Conservation (phyloP, 495 filamentous ascomycete genomes). For the Xylaria palmicola region DNA sequence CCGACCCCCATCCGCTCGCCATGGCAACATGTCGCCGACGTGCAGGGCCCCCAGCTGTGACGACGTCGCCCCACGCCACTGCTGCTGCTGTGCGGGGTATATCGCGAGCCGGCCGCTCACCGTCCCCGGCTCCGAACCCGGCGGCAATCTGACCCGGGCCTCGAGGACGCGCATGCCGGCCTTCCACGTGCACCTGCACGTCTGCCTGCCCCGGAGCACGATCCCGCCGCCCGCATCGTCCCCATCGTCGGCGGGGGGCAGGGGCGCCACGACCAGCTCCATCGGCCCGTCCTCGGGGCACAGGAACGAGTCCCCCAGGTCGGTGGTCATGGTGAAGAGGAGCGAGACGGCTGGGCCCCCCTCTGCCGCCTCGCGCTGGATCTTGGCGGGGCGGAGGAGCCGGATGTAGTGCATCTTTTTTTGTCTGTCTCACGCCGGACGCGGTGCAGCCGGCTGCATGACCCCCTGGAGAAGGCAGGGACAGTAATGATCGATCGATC, state of each 20-base stretch:
- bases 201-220: neutral
- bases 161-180: conserved; percentile 45
- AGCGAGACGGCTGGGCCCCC: conserved; percentile 39
- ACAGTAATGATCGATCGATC: too few relatives aligned
- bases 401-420: conserved; percentile 75
- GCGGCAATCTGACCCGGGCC: conserved; percentile 31
- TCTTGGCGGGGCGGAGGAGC: conserved; percentile 64
- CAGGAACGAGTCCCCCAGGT: conserved; percentile 86
- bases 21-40: conserved; percentile 31
- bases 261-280: conserved; percentile 49
- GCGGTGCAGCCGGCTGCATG: too few relatives aligned
- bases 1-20: conserved; percentile 9
- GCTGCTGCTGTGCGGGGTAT: conserved; percentile 32
- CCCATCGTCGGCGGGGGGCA: conserved; percentile 35
- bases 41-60: conserved; percentile 25
- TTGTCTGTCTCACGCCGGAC: neutral
- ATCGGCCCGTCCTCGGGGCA: conserved; percentile 57
- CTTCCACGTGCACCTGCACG: conserved; percentile 29
- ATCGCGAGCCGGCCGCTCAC: conserved; percentile 36
- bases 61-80: conserved; percentile 1
- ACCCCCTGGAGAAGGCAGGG: too few relatives aligned
- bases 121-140: conserved; percentile 14
- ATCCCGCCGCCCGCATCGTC: conserved; percentile 2
- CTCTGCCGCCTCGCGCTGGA: conserved; percentile 36
- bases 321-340: conserved; percentile 79